Evolutionary conservation across 192 early-diverging fungal genomes (phyloP).

Genomic region (Gryganskiella cystojenkinii): DNA sequence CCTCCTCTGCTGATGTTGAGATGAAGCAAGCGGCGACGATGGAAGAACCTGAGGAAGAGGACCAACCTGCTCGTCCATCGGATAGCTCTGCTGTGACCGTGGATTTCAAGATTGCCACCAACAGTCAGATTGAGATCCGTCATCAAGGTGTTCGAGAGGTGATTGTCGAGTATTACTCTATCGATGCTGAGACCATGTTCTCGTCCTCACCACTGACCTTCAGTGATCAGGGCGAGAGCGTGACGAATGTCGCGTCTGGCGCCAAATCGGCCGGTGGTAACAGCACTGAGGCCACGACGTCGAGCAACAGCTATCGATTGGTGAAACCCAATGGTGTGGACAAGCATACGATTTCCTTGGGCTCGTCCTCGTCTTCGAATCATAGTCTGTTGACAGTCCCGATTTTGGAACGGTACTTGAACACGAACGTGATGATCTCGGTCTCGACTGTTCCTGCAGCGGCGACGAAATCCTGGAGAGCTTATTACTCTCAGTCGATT

Average conservation of each 20-base stretch:
- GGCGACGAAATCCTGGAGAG: constrained; percentile 40
- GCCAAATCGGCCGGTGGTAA: neutral
- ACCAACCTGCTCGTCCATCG: neutral
- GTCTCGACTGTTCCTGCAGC: constrained; percentile 26
- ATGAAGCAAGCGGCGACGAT: neutral
- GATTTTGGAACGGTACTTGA: constrained; percentile 22
- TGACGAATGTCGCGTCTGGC: constrained; percentile 15
- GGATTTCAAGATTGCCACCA: constrained; percentile 52
- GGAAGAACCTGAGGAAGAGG: neutral
- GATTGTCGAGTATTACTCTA: constrained; percentile 54
- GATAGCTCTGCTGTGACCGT: constrained; percentile 26
- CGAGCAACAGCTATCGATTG: constrained; percentile 28
- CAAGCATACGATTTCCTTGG: constrained; percentile 1
- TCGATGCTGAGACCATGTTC: constrained; percentile 63
- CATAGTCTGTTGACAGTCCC: constrained; percentile 23
- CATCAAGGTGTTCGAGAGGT: constrained; percentile 48
- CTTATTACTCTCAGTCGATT: constrained; percentile 56
- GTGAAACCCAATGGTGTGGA: constrained; percentile 41
- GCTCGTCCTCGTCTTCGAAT: neutral
- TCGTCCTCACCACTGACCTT: constrained; percentile 58
- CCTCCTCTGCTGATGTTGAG: neutral
- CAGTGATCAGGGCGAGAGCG: constrained; percentile 53
- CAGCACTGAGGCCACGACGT: neutral
- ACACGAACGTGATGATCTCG: constrained; percentile 52
- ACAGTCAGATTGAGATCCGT: constrained; percentile 43